A percentile compares a stretch with the other conserved stretches of the same genome.
Evolutionary conservation across 1,284 basidiomycete species (phyloP).

Genomic region (Vanrija sp.): DNA sequence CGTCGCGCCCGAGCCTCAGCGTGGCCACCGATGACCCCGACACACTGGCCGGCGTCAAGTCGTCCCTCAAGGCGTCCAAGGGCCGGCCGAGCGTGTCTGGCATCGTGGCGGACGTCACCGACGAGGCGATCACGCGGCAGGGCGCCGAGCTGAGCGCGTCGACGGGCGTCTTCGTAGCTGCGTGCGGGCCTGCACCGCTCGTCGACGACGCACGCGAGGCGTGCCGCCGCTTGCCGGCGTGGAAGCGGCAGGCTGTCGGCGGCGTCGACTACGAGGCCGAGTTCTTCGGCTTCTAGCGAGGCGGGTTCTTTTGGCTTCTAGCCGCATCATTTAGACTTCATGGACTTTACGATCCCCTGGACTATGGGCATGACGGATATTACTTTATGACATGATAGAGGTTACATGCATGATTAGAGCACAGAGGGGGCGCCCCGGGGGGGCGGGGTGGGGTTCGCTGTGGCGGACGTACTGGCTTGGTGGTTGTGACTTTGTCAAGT

Average conservation of each 20-base stretch:
- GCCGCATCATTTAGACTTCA: too few relatives aligned
- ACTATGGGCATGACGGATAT: too few relatives aligned
- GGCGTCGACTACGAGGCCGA: slow-evolving; percentile 39
- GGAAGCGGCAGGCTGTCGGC: slow-evolving; percentile 24
- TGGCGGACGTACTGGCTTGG: too few relatives aligned
- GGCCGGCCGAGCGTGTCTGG: slow-evolving; percentile 22
- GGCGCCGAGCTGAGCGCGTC: slow-evolving; percentile 12
- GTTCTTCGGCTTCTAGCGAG: slow-evolving; percentile 28
- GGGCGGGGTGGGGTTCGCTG: too few relatives aligned
- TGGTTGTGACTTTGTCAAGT: too few relatives aligned
- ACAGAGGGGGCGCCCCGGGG: too few relatives aligned
- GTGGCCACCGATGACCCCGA: too few relatives aligned
- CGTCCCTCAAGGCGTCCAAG: slow-evolving; percentile 15
- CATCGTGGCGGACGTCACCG: slow-evolving; percentile 15
- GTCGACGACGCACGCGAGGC: slow-evolving; percentile 22
- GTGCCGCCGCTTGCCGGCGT: slow-evolving; percentile 19
- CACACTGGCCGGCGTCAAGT: slow-evolving; percentile 2
- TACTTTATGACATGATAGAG: too few relatives aligned
- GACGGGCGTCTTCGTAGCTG: slow-evolving; percentile 28
- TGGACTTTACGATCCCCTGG: too few relatives aligned
- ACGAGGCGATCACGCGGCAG: slow-evolving; percentile 15
- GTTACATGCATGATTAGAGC: too few relatives aligned
- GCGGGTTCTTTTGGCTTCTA: slow-evolving; percentile 37
- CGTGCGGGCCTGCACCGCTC: slow-evolving; percentile 35
- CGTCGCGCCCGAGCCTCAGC: slow-evolving; percentile 12